Percentiles rank a stretch among this genome's conserved stretches.
Evolutionary conservation across 306 rosid species (phyloP).

Genomic region (Fagus crenata): DNA sequence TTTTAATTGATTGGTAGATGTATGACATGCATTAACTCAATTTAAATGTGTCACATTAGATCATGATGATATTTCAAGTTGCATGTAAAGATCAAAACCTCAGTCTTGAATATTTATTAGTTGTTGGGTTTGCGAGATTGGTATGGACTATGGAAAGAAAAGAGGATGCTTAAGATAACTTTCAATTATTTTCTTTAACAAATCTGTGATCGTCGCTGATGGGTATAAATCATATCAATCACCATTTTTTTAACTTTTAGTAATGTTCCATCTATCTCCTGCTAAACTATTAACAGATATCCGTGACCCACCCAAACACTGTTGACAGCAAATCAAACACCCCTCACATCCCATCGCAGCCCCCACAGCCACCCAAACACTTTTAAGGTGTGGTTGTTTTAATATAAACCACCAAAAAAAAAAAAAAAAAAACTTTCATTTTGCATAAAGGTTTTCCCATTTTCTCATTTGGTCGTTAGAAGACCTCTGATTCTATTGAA

Average conservation of each 20-base stretch:
- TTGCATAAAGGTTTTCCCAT: not conserved
- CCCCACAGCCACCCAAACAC: too few species aligned
- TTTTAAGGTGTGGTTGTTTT: too few species aligned
- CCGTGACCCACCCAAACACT: too few species aligned
- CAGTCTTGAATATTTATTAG: too few species aligned
- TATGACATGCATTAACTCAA: not conserved
- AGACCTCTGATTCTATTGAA: not conserved
- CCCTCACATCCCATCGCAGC: too few species aligned
- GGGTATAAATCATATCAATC: not conserved
- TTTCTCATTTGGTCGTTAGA: not conserved
- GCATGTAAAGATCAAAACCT: too few species aligned
- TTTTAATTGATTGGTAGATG: not conserved
- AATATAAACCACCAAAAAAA: too few species aligned
- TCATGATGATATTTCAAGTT: too few species aligned
- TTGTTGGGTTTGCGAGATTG: not conserved
- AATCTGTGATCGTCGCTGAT: not conserved
- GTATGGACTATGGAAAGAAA: not conserved
- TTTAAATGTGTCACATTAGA: not conserved
- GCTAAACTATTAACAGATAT: too few species aligned
- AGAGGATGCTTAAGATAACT: not conserved
- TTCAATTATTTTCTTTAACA: not conserved
- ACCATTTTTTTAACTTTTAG: too few species aligned
- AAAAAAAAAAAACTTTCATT: not conserved
- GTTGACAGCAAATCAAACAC: too few species aligned
- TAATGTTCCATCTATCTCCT: too few species aligned